Base-by-base conservation (phyloP, 352 stramenopile species). In the Pythium periplocum region DNA sequence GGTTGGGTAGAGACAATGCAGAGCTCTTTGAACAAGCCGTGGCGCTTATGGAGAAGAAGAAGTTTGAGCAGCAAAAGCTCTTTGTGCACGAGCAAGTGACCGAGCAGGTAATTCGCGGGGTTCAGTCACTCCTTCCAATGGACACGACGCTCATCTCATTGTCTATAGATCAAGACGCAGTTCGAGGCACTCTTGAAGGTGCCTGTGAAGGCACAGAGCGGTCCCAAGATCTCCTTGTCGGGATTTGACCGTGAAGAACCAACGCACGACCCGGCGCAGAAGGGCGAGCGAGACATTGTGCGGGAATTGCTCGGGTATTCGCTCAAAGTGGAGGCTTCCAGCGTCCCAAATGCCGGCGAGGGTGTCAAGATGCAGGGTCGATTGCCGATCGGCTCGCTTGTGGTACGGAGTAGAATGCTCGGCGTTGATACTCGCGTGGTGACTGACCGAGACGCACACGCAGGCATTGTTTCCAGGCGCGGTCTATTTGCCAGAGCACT, bases 401-500 rank as follows among this genome's bases (percentile, higher is more conserved):
- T 95, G 55, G 84, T 90, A 66, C 32, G 73, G 53, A 38, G 17
- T 12, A 8, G 37, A 7, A 63, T 55, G 38, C 10, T 34, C 44
- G 12, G 7, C 37, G 30, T 45, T 54, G 26, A 3, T 41, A 32
- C 6, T 54, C 40, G 53, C 38, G 39, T 37, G 10, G 43, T 2
- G 7, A 41, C 34, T 48, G 39, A 55, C 32, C 6, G 31, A 11
- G 2, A 33, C 34, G 32, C 26, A 11, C n/a, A 26, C 5, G 36
- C 32, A 91, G 80, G 81, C 81, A 7, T 47, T 92, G 32, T 92
- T 87, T 45, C 82, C 84, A 7, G 84, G 84, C 11, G 84, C 74
- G 1, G 82, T 93, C 26, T 95, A 92, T 55, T 62, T 92, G 34
- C 81, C 84, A 12, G 84, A 95, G 63, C 84, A 95, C 61, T 88